Percentiles rank a stretch among this genome's conserved stretches.
Conservation (phyloP, 2,329 filamentous ascomycete genomes). For the Ophiostoma sp. region DNA sequence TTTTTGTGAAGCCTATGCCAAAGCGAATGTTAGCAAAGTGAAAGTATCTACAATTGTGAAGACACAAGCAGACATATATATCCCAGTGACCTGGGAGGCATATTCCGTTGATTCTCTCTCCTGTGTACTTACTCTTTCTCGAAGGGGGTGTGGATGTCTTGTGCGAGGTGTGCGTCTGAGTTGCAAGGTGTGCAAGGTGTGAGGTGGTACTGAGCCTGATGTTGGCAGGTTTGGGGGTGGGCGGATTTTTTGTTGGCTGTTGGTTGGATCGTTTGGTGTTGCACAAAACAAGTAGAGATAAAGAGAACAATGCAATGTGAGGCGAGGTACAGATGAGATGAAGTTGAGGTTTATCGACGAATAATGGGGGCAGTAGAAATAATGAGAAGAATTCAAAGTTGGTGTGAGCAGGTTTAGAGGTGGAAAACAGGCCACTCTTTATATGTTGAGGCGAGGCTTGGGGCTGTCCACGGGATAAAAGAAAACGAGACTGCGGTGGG, state of each 20-base stretch:
- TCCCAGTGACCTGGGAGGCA: too few relatives aligned
- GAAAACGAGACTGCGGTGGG: not conserved
- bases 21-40: not conserved
- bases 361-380: not conserved
- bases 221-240: not conserved
- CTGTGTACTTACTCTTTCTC: not conserved
- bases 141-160: not conserved
- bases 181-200: not conserved
- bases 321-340: not conserved
- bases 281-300: not conserved
- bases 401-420: not conserved
- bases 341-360: not conserved
- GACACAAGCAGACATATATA: not conserved
- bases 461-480: not conserved
- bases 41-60: not conserved
- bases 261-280: not conserved
- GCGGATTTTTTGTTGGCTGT: not conserved
- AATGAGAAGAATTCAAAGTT: not conserved
- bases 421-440: conserved; percentile 5
- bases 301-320: conserved; percentile 11
- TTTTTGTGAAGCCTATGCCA: not conserved
- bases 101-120: not conserved
- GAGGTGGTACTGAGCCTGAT: conserved; percentile 18
- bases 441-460: not conserved
- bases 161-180: conserved; percentile 1